phyloP scores from a whole-genome alignment of 495 filamentous ascomycete genomes.

The Staphylotrichum longicolle region DNA sequence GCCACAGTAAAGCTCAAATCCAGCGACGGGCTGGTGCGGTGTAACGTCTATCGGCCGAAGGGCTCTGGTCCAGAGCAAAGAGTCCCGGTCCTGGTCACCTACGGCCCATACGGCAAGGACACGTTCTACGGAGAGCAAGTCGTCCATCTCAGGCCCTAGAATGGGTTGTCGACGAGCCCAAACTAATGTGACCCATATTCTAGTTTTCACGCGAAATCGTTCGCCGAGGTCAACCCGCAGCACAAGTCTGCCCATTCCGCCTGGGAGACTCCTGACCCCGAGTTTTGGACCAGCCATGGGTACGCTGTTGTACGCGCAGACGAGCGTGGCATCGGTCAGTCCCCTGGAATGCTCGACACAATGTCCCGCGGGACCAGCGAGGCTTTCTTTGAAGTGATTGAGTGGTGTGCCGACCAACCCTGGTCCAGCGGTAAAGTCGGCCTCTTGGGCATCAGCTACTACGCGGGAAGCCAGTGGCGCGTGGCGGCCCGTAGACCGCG shows the following conservation, averaged over 20 bases:
- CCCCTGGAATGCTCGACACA: slow-evolving; percentile 56
- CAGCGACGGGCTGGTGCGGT: slow-evolving; percentile 15
- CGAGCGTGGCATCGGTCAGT: slow-evolving; percentile 59
- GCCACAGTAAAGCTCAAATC: slow-evolving; percentile 30
- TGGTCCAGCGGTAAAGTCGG: slow-evolving; percentile 64
- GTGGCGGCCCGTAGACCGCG: slow-evolving; percentile 60
- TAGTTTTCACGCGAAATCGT: slow-evolving; percentile 44
- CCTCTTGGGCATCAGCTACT: slow-evolving; percentile 61
- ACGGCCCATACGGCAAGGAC: slow-evolving; percentile 67
- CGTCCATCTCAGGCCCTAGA: too few species aligned
- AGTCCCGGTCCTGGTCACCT: slow-evolving; percentile 53
- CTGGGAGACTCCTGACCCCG: slow-evolving; percentile 65
- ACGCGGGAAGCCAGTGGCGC: slow-evolving; percentile 61
- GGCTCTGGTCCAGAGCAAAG: slow-evolving; percentile 17
- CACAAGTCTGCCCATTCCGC: slow-evolving; percentile 53
- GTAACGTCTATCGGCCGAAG: slow-evolving; percentile 28
- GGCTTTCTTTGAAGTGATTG: slow-evolving; percentile 60
- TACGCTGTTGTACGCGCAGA: slow-evolving; percentile 62
- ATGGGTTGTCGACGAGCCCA: too few species aligned
- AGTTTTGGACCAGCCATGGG: slow-evolving; percentile 59
- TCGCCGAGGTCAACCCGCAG: slow-evolving; percentile 47
- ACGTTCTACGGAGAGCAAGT: slow-evolving; percentile 43
- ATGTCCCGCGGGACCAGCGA: slow-evolving; percentile 59
- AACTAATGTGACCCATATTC: neutral
- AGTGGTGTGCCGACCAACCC: slow-evolving; percentile 59